Evolutionary conservation across 352 stramenopile species (phyloP), one percentile per base, ranked within the genome.

Genomic region (Plasmopara viticola): DNA sequence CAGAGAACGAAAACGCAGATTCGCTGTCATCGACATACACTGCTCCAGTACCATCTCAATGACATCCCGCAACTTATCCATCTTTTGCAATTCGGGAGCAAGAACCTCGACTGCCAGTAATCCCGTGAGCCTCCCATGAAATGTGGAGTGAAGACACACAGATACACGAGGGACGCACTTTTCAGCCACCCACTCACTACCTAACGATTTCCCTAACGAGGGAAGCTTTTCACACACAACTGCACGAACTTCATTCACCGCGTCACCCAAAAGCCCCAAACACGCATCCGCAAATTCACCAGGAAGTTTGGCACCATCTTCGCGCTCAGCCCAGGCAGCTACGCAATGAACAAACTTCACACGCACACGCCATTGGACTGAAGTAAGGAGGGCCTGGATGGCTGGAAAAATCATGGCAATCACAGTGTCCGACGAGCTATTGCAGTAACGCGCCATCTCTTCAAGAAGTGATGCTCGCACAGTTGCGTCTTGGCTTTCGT

Each of bases 271-370:
- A 46, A 95, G 55, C 12, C 79, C 67, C 18, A 95, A 61, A 15
- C 73, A 90, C 1, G 74, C 69, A 58, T 87, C 73, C 10, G 83
- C 80, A 62, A 91, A 89, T 30, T 89, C 77, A 4, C 70, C 37
- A 29, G 80, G 77, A 10, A 90, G 66, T 39, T 64, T 46, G 7
- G 72, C 66, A 4, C 74, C 74, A 48, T 90, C 78, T 0, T 69
- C 64, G 44, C 79, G 79, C 48, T 86, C 79, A 5, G 78, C 77
- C 82, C 82, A 95, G 5, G 83, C 78, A 40, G 70, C 78, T 35
- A 95, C 78, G 46, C 84, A 90, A 59, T 95, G 72, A 35, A 91
- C 79, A 65, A 86, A 92, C 45, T 91, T 90, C 18, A 95, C 74
- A 15, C 84, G 84, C 17, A 91, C 77, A 45, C 84, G 80, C 84